These are phyloP conservation scores for Neobulgaria alba DNA, from an alignment of 2,329 filamentous ascomycete genomes.

Conservation along the genomic window DNA sequence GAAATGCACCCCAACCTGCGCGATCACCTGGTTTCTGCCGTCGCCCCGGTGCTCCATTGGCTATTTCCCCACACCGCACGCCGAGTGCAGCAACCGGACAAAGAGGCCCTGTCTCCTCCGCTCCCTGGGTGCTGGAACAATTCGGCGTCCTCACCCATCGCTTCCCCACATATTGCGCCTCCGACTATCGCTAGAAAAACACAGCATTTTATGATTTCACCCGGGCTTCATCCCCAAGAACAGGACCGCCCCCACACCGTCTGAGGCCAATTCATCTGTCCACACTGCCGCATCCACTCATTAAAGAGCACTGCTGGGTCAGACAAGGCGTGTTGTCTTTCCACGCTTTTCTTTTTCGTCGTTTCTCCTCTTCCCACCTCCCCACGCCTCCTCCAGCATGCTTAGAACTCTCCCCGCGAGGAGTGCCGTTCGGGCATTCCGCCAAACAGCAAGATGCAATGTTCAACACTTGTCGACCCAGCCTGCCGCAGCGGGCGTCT, in stretches of 20 bases:
- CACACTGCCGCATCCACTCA: neutral
- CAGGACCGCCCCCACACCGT: neutral
- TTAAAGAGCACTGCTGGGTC: neutral
- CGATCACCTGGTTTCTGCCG: too few species aligned
- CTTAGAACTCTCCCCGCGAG: constrained; percentile 41
- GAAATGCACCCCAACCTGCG: too few species aligned
- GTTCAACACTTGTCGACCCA: constrained; percentile 36
- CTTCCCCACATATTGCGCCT: constrained; percentile 1
- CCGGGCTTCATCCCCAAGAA: neutral
- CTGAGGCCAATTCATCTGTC: neutral
- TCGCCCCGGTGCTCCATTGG: too few species aligned
- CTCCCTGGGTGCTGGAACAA: too few species aligned
- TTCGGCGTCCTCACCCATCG: too few species aligned
- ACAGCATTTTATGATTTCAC: neutral
- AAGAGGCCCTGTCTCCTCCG: too few species aligned
- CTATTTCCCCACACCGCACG: too few species aligned
- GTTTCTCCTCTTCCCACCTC: constrained; percentile 4
- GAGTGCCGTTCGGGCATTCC: constrained; percentile 38
- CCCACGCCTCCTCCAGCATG: constrained; percentile 29
- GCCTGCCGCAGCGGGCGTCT: constrained; percentile 28
- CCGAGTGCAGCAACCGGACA: too few species aligned
- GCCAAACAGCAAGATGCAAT: constrained; percentile 17
- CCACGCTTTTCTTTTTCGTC: constrained; percentile 4
- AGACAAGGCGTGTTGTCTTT: constrained; percentile 4
- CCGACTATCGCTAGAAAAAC: constrained; percentile 2